phyloP scores from a whole-genome alignment of 2,329 filamentous ascomycete species.

The Allantophomopsis cytisporea region DNA sequence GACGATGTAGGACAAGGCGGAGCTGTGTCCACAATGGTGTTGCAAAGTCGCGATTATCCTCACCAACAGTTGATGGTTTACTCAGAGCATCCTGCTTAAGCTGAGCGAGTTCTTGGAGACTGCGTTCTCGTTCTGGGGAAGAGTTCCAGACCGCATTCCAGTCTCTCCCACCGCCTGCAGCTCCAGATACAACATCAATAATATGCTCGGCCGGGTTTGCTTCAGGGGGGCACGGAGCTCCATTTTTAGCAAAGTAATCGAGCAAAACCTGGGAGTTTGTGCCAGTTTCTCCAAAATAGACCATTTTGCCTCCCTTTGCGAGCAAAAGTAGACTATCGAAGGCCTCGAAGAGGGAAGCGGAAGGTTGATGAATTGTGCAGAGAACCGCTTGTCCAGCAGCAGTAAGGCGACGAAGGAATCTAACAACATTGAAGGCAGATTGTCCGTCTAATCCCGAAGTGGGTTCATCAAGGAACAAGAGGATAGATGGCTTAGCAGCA shows the following conservation, averaged over 20 bases:
- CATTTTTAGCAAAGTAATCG: slow-evolving; percentile 43
- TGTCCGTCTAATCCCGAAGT: slow-evolving; percentile 49
- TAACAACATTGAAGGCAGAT: slow-evolving; percentile 48
- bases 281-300: slow-evolving; percentile 58
- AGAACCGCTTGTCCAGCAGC: slow-evolving; percentile 37
- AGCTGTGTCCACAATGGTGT: slow-evolving; percentile 33
- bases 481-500: slow-evolving; percentile 39
- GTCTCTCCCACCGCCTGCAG: slow-evolving; percentile 38
- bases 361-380: slow-evolving; percentile 41
- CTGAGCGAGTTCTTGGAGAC: slow-evolving; percentile 43
- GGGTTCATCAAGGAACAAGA: slow-evolving; percentile 50
- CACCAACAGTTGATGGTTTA: slow-evolving; percentile 17
- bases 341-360: slow-evolving; percentile 34
- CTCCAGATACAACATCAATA: slow-evolving; percentile 29
- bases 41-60: slow-evolving; percentile 33
- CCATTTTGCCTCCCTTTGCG: slow-evolving; percentile 48
- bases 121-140: slow-evolving; percentile 37
- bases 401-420: slow-evolving; percentile 48
- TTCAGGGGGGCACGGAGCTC: slow-evolving; percentile 25
- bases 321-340: slow-evolving; percentile 52
- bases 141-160: slow-evolving; percentile 57
- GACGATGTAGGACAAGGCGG: slow-evolving; percentile 12
- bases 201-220: slow-evolving; percentile 30
- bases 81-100: slow-evolving; percentile 34
- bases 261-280: slow-evolving; percentile 40